Percentiles rank a stretch among this genome's conserved stretches.
phyloP scores from a whole-genome alignment of 1,284 basidiomycete genomes.

The Malassezia equina region DNA sequence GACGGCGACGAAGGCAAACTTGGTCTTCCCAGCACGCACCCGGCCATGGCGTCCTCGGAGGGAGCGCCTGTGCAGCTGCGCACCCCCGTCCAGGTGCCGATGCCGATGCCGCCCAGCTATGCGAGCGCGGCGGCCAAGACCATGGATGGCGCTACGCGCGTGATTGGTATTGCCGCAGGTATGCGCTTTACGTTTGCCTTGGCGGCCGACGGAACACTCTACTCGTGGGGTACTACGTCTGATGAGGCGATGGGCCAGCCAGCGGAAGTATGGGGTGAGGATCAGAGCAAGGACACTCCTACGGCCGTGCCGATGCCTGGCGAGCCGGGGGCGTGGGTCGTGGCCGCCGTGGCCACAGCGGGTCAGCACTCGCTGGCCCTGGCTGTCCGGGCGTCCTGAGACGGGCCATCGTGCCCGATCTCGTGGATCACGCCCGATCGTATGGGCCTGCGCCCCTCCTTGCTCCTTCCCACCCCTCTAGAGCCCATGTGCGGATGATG shows the following conservation, averaged over 20 bases:
- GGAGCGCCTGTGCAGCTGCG: constrained; percentile 25
- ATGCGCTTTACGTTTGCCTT: constrained; percentile 73
- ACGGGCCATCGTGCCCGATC: background rate
- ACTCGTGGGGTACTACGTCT: constrained; percentile 74
- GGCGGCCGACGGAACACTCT: constrained; percentile 65
- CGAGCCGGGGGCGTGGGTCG: constrained; percentile 49
- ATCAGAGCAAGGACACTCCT: constrained; percentile 55
- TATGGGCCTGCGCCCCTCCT: too few species aligned
- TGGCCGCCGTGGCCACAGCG: constrained; percentile 50
- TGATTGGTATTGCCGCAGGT: constrained; percentile 66
- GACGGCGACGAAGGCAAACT: constrained; percentile 41
- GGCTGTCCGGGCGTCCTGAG: constrained; percentile 24
- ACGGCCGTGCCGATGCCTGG: constrained; percentile 56
- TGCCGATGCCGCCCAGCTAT: constrained; percentile 49
- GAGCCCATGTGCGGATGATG: too few species aligned
- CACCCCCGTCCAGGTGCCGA: constrained; percentile 34
- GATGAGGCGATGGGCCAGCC: constrained; percentile 51
- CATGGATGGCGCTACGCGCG: constrained; percentile 54
- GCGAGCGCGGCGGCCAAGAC: constrained; percentile 30
- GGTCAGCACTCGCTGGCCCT: constrained; percentile 52
- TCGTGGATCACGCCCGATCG: background rate
- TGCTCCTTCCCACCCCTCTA: too few species aligned
- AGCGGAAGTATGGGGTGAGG: constrained; percentile 39
- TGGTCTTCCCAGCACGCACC: constrained; percentile 24
- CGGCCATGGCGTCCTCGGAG: constrained; percentile 19